Conservation (phyloP, 2,329 filamentous ascomycete genomes). For the Aspergillus glaucus region DNA sequence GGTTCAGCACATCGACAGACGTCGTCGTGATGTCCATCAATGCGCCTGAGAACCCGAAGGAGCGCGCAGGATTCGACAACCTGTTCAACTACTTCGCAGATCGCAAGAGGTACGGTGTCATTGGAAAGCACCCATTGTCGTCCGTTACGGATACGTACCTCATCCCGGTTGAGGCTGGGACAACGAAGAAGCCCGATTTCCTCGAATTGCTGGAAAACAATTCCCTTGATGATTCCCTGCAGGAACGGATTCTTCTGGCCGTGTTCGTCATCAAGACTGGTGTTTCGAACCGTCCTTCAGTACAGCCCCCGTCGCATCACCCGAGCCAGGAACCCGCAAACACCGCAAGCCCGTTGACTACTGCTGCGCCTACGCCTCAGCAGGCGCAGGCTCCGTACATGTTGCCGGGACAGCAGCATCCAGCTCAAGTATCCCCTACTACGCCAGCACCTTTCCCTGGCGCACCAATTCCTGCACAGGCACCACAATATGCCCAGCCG, state of each 20-base stretch:
- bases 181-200: slow-evolving; percentile 68
- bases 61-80: slow-evolving; percentile 60
- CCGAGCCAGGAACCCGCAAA: slow-evolving; percentile 28
- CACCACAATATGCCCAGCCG: slow-evolving; percentile 10
- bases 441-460: slow-evolving; percentile 11
- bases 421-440: slow-evolving; percentile 15
- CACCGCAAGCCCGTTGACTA: slow-evolving; percentile 29
- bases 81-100: slow-evolving; percentile 83
- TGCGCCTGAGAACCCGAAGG: slow-evolving; percentile 53
- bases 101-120: slow-evolving; percentile 79
- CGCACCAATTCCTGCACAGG: slow-evolving; percentile 7
- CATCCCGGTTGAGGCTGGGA: slow-evolving; percentile 72
- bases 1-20: slow-evolving; percentile 75
- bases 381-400: slow-evolving; percentile 15
- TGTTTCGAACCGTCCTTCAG: slow-evolving; percentile 36
- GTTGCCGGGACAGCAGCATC: slow-evolving; percentile 13
- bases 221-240: slow-evolving; percentile 63
- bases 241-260: slow-evolving; percentile 72
- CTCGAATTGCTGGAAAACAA: slow-evolving; percentile 84
- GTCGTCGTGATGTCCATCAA: slow-evolving; percentile 72
- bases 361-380: slow-evolving; percentile 22
- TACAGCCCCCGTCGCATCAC: slow-evolving; percentile 36
- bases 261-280: slow-evolving; percentile 74
- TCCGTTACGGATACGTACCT: slow-evolving; percentile 88
- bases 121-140: slow-evolving; percentile 66